Evolutionary conservation across 345 rosid species (phyloP), one percentile per base, ranked within the genome.

Genomic region (Populus pruinosa): DNA sequence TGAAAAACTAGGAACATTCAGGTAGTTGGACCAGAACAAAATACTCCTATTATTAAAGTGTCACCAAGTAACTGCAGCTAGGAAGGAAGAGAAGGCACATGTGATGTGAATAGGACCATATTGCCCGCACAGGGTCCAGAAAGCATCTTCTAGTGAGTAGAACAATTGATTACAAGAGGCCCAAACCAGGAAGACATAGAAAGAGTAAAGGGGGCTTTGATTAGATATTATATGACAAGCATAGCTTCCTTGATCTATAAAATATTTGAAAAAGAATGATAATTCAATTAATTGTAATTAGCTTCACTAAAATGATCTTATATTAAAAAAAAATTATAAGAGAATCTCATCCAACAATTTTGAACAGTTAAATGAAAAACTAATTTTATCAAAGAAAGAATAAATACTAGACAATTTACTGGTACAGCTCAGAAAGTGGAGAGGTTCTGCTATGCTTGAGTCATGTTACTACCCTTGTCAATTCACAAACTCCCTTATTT

Each of bases 71-170:
- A 47, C 50, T 47, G 50, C 14, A 47, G 50, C 17, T 47, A 47
- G 59, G 59, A 31, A 9, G 77, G 49, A 31, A 49, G 67, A 75
- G 50, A 49, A n/a, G 17, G 49, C 70, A 75, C 35, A 44, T 75
- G 62, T 70, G 23, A 47, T 27, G 53, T 16, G 29, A 70, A 31
- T 29, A 31, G 39, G 70, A 43, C 29, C 8, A 9, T 25, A 49
- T 14, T 27, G 39, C 33, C 72, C 55, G 44, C 36, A 43, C 27
- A 74, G 20, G 27, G 44, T 43, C 77, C 59, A 33, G 43, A 12
- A 18, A 6, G 59, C 59, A 53, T 53, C 59, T 53, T 53, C 59
- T 53, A 20, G 2, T 53, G 59, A 53, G 10, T 18, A 41, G 44
- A 41, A 41, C 44, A 41, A 41, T 41, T 41, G 44, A 65, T 16